Evolutionary conservation across 208 protist species (phyloP), one percentile per base, ranked within the genome.

Genomic region (Trypanosoma platydactyli): DNA sequence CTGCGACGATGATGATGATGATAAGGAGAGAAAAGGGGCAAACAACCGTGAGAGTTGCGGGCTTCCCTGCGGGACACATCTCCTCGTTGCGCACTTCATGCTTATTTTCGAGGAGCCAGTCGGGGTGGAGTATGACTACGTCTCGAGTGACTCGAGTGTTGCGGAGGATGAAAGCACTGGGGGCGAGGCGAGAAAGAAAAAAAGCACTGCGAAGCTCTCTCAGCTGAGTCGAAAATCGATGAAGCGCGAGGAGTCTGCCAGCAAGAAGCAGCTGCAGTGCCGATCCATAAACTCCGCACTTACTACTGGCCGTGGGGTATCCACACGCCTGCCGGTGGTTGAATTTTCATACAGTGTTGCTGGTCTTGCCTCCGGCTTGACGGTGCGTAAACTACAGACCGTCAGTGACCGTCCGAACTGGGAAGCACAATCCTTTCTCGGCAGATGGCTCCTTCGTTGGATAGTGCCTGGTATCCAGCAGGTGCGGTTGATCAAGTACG

Each of bases 331-430:
- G 15, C 85, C 86, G 0, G 55, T 42, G 1, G 69, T 94, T 18
- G 83, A 90, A 59, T 35, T 91, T 0, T 78, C 80, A 7, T 91
- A 84, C 65, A 89, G 84, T 71, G 66, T 84, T 5, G 65, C 62
- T 40, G 64, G 81, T 15, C 77, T 92, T 5, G 77, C 79, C 46
- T 91, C 85, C 13, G 81, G 85, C 22, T 67, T 82, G 30, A 70
- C 75, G 3, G 76, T 94, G 66, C 77, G 80, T 49, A 87, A 81
- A 75, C 70, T 94, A 55, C 81, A 88, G 74, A 81, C 88, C 42
- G 51, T 91, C 35, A 71, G 76, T 38, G 86, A 92, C 16, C 60
- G 72, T 15, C 71, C 77, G 5, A 94, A 89, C 65, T 91, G 83
- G 84, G 29, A 44, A 42, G 77, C 85, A 58, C 68, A 66, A 3